Base-by-base conservation (phyloP, 768 basidiomycete species). In the Clathrus columnatus region DNA sequence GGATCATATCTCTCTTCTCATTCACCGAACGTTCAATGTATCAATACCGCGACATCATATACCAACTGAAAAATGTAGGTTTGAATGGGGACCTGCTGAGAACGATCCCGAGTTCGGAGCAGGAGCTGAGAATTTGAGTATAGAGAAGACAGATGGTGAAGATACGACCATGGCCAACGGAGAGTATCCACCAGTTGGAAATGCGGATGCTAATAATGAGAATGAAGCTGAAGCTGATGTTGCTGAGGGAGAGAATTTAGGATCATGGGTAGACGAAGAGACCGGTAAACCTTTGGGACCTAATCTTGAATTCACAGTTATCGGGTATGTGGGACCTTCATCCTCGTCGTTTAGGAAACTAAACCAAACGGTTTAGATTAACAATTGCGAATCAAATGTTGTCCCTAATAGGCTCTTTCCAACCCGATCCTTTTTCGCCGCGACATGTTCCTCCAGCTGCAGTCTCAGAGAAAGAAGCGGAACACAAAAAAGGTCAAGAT, bases 31-130 rank as follows among this genome's bases (percentile, higher is more conserved):
- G 5, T 97, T 96, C 75, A 97, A 97, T 68, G 87, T 89, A 17
- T 94, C 94, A 18, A 93, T 97, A 69, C 93, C 94, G 2, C 81
- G 87, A 54, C 82, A 89, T 64, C 92, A 96, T 67, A 92, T 97
- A 60, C 89, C 90, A 2, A 74, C 72, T 24, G 83, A 86, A 28
- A 69, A 78, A 57, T 94, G 89, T 84, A 77, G 81, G 55, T 97
- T 95, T 63, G 88, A 94, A 68, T 87, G 91, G 60, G 90, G 85
- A 4, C 76, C 87, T 0, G 81, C 84, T 10, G 87, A 87, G 65
- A 87, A 87, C 61, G 87, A 91, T 60, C 84, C 87, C 8, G 84
- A 87, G 63, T 83, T 77, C 68, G 83, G 77, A n/a, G 61, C 59
- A 6, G 65, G 54, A 7, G 55, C 46, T 48, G 44, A 46, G 11